These are phyloP conservation scores for Aristolochia contorta DNA, from an alignment of 164 flowering plant species.

Conservation along the genomic window DNA sequence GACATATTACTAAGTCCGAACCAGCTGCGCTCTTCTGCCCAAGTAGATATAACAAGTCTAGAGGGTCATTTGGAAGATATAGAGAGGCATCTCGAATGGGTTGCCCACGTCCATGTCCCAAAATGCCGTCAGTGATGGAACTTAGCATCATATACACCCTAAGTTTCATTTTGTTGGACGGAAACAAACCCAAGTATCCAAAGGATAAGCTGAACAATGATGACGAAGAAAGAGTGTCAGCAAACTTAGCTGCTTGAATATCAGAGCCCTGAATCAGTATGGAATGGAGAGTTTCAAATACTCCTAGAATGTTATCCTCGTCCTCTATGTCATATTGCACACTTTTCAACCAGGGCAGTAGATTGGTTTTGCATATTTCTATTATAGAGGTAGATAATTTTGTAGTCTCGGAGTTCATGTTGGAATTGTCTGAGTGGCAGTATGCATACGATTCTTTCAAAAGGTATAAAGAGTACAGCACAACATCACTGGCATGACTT, in stretches of 20 bases:
- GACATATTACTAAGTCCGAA: conserved; percentile 49
- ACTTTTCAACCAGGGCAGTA: conserved; percentile 64
- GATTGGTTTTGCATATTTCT: conserved; percentile 40
- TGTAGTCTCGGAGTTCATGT: conserved; percentile 7
- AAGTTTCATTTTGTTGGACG: conserved; percentile 62
- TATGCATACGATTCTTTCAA: conserved; percentile 67
- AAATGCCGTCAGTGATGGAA: conserved; percentile 47
- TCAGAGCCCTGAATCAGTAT: conserved; percentile 46
- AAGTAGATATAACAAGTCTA: conserved; percentile 69
- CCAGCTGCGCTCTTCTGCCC: conserved; percentile 54
- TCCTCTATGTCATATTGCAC: conserved; percentile 44
- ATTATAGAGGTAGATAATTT: conserved; percentile 27
- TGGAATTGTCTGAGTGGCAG: conserved; percentile 21
- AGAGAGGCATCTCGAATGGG: conserved; percentile 60
- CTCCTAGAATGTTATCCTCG: conserved; percentile 51
- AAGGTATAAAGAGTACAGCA: conserved; percentile 58
- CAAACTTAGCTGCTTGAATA: conserved; percentile 29
- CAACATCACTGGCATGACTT: conserved; percentile 24
- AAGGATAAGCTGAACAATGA: conserved; percentile 77
- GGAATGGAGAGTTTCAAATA: conserved; percentile 63
- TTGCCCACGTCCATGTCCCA: conserved; percentile 56
- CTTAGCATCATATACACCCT: conserved; percentile 63
- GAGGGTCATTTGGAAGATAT: conserved; percentile 78
- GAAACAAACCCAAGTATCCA: conserved; percentile 71
- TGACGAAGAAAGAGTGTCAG: conserved; percentile 40